Evolutionary conservation across 2,329 filamentous ascomycete species (phyloP).

Genomic region (Scytalidium lignicola): DNA sequence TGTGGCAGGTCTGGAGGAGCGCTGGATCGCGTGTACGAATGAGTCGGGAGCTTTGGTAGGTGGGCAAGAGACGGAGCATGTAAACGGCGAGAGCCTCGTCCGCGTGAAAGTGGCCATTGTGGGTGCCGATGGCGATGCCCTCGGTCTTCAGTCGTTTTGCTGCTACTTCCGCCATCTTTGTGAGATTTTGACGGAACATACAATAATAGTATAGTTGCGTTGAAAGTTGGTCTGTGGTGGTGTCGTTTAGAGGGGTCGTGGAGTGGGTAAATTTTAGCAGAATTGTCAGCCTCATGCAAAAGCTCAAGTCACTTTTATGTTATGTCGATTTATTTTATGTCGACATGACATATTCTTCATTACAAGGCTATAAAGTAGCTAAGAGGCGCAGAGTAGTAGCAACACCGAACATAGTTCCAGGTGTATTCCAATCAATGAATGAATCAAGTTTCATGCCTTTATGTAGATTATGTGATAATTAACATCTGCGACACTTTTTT

Average conservation of each 20-base stretch:
- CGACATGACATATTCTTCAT: no score
- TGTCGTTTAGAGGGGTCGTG: conserved; percentile 5
- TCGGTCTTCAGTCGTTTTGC: conserved; percentile 81
- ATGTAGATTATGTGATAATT: no score
- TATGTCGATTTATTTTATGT: no score
- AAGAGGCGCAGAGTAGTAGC: no score
- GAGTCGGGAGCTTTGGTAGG: conserved; percentile 68
- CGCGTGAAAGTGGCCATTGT: conserved; percentile 98
- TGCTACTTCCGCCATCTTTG: conserved; percentile 62
- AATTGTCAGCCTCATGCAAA: no score
- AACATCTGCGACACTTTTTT: no score
- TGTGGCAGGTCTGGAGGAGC: conserved; percentile 77
- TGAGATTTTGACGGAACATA: conserved; percentile 40
- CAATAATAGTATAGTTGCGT: conserved; percentile 9
- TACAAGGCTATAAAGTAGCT: no score
- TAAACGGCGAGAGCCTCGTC: conserved; percentile 96
- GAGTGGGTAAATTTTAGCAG: no score
- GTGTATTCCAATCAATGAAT: no score
- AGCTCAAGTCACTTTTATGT: no score
- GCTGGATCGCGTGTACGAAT: conserved; percentile 83
- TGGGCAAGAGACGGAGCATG: conserved; percentile 84
- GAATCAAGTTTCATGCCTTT: no score
- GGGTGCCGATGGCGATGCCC: conserved; percentile 64
- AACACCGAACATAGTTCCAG: no score
- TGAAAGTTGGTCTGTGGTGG: background rate